phyloP scores from a whole-genome alignment of 2,329 filamentous ascomycete genomes.

The Hymenoscyphus albidus region DNA sequence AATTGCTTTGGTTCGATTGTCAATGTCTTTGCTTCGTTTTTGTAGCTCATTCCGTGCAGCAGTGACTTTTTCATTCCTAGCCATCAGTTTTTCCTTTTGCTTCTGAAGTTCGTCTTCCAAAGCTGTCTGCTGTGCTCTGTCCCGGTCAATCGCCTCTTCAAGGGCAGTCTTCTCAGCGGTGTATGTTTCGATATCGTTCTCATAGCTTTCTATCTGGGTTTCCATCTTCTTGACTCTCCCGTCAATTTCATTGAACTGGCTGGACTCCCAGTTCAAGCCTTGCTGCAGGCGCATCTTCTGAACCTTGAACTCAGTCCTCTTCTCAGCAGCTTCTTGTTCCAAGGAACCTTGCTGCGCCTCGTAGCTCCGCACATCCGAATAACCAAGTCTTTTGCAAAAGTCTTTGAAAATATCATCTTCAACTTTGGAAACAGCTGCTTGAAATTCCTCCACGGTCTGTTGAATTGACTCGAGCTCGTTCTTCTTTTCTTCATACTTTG shows the following conservation, averaged over 20 bases:
- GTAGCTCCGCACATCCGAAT: slow-evolving; percentile 85
- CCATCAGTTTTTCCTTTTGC: slow-evolving; percentile 62
- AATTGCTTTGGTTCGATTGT: slow-evolving; percentile 69
- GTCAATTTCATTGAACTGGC: slow-evolving; percentile 54
- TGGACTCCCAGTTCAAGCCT: slow-evolving; percentile 54
- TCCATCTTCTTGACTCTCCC: slow-evolving; percentile 67
- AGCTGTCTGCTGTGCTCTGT: slow-evolving; percentile 73
- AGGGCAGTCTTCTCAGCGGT: slow-evolving; percentile 70
- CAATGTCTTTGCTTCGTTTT: slow-evolving; percentile 80
- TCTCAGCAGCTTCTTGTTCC: slow-evolving; percentile 84
- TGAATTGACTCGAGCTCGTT: slow-evolving; percentile 62
- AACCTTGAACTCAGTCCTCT: slow-evolving; percentile 79
- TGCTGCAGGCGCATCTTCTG: slow-evolving; percentile 74
- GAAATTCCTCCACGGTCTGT: slow-evolving; percentile 50
- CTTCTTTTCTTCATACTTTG: slow-evolving; percentile 72
- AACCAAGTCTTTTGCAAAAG: slow-evolving; percentile 86
- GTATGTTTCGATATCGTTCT: slow-evolving; percentile 66
- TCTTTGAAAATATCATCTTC: slow-evolving; percentile 82
- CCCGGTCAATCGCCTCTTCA: slow-evolving; percentile 65
- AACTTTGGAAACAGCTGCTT: slow-evolving; percentile 68
- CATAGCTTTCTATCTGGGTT: slow-evolving; percentile 60
- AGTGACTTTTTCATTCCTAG: slow-evolving; percentile 71
- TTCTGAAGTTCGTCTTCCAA: slow-evolving; percentile 69
- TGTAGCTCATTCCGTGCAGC: slow-evolving; percentile 76
- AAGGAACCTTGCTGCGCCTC: slow-evolving; percentile 89